Conservation (phyloP, 2,329 filamentous ascomycete species). For the Phyllosticta paracitricarpa region DNA sequence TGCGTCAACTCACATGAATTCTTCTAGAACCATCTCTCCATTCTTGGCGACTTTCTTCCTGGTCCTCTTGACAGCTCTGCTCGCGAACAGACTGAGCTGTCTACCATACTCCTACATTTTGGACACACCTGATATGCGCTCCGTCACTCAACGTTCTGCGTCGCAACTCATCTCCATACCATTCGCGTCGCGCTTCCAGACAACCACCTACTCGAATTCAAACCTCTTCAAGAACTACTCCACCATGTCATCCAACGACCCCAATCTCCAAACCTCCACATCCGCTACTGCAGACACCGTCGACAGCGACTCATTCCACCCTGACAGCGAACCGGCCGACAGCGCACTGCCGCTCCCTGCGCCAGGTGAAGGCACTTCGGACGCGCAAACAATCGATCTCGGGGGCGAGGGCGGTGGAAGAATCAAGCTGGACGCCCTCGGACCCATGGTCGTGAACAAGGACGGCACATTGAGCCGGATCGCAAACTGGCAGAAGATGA, state of each 20-base stretch:
- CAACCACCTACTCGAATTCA: background rate
- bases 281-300: background rate
- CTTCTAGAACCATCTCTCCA: no score
- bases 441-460: slow-evolving; percentile 63
- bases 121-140: background rate
- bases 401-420: slow-evolving; percentile 21
- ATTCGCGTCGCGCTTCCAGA: background rate
- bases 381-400: slow-evolving; percentile 26
- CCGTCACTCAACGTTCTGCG: background rate
- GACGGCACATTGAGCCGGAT: slow-evolving; percentile 65
- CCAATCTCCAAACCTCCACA: background rate
- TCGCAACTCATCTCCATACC: background rate
- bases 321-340: background rate
- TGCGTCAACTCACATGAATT: no score
- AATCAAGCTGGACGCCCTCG: slow-evolving; percentile 57
- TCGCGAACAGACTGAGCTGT: no score
- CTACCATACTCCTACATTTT: no score
- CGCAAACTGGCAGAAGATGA: slow-evolving; percentile 64
- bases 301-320: slow-evolving; percentile 6
- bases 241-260: background rate
- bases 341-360: slow-evolving; percentile 12
- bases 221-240: background rate
- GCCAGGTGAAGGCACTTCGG: slow-evolving; percentile 11
- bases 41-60: no score
- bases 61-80: no score